These are phyloP conservation scores for Nepenthes gracilis DNA, from an alignment of 148 eudicot species.

Conservation along the genomic window DNA sequence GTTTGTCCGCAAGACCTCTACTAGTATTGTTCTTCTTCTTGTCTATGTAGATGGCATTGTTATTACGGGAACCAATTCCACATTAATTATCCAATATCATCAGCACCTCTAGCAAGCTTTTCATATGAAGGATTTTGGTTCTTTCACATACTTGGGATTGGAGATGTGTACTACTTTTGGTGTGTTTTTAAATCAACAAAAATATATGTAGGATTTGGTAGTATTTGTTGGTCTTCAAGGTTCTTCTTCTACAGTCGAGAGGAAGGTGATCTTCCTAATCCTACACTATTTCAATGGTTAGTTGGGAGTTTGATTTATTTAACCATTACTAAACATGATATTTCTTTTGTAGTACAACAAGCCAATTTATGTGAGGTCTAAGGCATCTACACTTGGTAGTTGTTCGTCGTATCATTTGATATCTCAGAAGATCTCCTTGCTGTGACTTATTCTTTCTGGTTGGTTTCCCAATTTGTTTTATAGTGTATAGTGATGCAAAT, in stretches of 20 bases:
- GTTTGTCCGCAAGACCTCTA: background rate
- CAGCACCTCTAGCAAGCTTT: constrained; percentile 1
- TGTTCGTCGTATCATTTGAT: background rate
- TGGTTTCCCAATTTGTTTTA: background rate
- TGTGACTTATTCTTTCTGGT: background rate
- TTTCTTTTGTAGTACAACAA: background rate
- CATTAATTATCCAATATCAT: background rate
- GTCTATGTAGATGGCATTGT: constrained; percentile 8
- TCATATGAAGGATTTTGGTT: constrained; percentile 6
- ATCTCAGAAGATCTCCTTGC: background rate
- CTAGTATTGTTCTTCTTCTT: background rate
- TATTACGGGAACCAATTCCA: background rate
- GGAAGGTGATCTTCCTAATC: background rate
- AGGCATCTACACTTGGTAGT: background rate
- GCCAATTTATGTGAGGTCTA: background rate
- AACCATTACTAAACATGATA: background rate
- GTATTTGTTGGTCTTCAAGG: background rate
- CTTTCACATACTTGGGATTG: background rate
- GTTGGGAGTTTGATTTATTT: background rate
- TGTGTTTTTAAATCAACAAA: background rate
- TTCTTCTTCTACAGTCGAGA: background rate
- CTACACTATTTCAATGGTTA: background rate
- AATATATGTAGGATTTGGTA: background rate
- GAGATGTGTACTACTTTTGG: background rate
- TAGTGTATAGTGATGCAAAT: background rate